Evolutionary conservation across 2,329 filamentous ascomycete genomes (phyloP), one percentile per base, ranked within the genome.

Genomic region (Nemania abortiva): DNA sequence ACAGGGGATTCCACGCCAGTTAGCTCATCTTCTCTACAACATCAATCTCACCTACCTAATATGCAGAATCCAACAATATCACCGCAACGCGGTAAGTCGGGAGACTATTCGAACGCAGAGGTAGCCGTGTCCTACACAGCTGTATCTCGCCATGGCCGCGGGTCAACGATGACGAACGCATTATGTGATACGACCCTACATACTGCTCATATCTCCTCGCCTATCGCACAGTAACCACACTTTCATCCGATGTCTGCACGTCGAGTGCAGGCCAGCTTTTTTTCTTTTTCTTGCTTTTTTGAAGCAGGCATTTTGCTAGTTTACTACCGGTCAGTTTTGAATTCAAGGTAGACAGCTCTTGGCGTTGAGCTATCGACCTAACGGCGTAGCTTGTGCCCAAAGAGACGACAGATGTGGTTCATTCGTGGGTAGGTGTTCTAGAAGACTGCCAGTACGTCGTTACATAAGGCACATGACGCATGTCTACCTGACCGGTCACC

Each of bases 401-500:
- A 42, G 37, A 42, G 37, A 42, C 37, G 37, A 42, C 6, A 42
- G 37, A 42, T 13, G 37, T 42, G 6, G 37, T 42, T 42, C 13
- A 6, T 10, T 42, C 13, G 37, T 42, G 11, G 9, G 13, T 42
- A 42, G 37, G 37, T 15, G 11, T 42, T 42, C 37, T 42, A 42
- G 37, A 42, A 42, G 37, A 15, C 3, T 42, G 13, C 13, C 7
- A 15, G 31, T 42, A 42, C 37, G n/a, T n/a, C n/a, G n/a, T 42
- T 42, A 42, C 37, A 42, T 42, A 49, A 49, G 45, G 6, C 45
- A 13, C 45, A 49, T 22, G n/a, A 55, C 31, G 52, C 11, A 39
- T 18, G 34, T 42, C n/a, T 29, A 47, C 39, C 56, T 49, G 45
- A 15, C 45, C 24, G 57, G 50, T 47, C 27, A 60, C 42, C 6